Base-by-base conservation (phyloP, 2,329 filamentous ascomycete species). In the Diplodia corticola region DNA sequence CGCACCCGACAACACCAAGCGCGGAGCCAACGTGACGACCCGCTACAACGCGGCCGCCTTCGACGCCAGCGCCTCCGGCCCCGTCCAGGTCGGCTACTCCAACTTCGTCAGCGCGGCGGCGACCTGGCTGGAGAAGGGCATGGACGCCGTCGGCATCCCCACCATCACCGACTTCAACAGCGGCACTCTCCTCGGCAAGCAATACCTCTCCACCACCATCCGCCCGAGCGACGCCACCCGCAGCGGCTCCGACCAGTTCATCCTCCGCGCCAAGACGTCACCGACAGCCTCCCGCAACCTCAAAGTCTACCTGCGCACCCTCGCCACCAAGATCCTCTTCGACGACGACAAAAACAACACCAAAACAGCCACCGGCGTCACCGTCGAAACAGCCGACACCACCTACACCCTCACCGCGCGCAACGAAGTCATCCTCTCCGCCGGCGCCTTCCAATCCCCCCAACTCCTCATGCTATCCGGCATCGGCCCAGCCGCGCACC, bases 361-460 rank as follows among this genome's bases (percentile, higher is more conserved):
- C 37, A 71, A 73, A 60, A 69, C 35, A 2, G 73, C 73, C 1
- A 74, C 66, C 4, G 73, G 73, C 22, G 72, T 74, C 4, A 30
- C 37, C 2, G 65, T 73, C 10, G 51, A 68, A 3, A 68, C 69
- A 0, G 35, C 51, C 7, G 68, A 68, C 1, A 40, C 51, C 53
- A 30, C 44, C 2, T 73, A 69, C 20, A 69, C 49, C n/a, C 66
- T 75, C 9, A 67, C 54, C 0, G 78, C 78, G 1, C 74, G 71
- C 13, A 77, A 79, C 48, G 80, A 82, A 68, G 77, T 82, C 26
- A 80, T 83, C 28, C 65, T 82, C 0, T 80, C 80, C 0, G 80
- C 79, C 0, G 80, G 80, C 22, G 73, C 75, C 1, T 80, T 81
- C 67, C 77, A 79, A 44, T 80, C 77, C 1, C 80, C 80, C 0